Conservation (phyloP, 305 asterid species). For the Fraxinus paxiana region DNA sequence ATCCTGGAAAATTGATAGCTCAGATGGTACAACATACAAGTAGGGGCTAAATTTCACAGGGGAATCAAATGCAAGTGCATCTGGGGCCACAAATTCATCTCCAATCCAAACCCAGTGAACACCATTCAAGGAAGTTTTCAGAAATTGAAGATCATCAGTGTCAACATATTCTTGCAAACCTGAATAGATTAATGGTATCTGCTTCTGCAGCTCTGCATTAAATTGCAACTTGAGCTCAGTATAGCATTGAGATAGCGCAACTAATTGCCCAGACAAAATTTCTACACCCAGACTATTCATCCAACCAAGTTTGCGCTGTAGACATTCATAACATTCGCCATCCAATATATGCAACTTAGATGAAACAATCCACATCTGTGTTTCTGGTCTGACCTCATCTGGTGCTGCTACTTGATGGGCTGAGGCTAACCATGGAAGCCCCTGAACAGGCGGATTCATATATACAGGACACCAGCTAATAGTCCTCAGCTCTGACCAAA, state of each 20-base stretch:
- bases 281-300: constrained; percentile 46
- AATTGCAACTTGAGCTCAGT: constrained; percentile 40
- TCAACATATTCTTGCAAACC: constrained; percentile 64
- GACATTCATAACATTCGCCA: constrained; percentile 67
- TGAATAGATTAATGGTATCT: constrained; percentile 60
- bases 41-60: constrained; percentile 94
- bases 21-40: constrained; percentile 92
- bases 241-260: constrained; percentile 62
- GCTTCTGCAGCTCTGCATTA: constrained; percentile 61
- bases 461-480: constrained; percentile 90
- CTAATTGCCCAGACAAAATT: constrained; percentile 62
- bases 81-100: constrained; percentile 84
- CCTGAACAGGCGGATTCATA: constrained; percentile 59
- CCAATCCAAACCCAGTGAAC: constrained; percentile 95
- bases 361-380: constrained; percentile 90
- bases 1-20: constrained; percentile 71
- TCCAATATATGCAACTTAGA: constrained; percentile 67
- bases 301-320: constrained; percentile 83
- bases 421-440: constrained; percentile 76
- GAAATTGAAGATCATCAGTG: constrained; percentile 45
- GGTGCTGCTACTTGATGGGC: constrained; percentile 61
- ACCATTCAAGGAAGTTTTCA: constrained; percentile 58
- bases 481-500: constrained; percentile 65
- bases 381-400: constrained; percentile 58
- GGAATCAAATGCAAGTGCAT: constrained; percentile 89